phyloP scores from a whole-genome alignment of 1,284 basidiomycete genomes.

The Malassezia cuniculi region DNA sequence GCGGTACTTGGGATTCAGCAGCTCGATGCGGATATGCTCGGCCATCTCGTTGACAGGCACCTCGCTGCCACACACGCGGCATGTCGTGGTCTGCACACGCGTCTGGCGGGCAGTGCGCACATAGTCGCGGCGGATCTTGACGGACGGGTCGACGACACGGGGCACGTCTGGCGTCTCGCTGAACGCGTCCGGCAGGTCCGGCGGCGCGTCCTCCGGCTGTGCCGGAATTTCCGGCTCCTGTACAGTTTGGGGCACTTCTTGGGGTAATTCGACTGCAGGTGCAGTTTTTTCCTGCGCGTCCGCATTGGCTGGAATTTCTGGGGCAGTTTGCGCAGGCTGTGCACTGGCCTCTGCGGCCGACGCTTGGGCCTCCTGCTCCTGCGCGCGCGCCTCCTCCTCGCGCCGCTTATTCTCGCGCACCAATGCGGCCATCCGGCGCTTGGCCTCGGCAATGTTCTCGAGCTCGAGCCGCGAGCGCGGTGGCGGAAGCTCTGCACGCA shows the following conservation, averaged over 20 bases:
- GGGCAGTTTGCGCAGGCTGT: constrained; percentile 26
- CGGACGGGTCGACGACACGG: too few species aligned
- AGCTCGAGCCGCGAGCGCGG: constrained; percentile 90
- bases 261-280: too few species aligned
- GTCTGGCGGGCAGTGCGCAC: constrained; percentile 51
- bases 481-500: constrained; percentile 68
- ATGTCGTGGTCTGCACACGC: constrained; percentile 54
- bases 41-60: constrained; percentile 86
- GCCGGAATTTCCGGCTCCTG: too few species aligned
- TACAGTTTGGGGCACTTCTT: too few species aligned
- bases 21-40: constrained; percentile 95
- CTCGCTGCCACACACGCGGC: constrained; percentile 83
- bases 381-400: constrained; percentile 50
- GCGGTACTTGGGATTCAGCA: constrained; percentile 69
- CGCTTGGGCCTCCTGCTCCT: constrained; percentile 60
- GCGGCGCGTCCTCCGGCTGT: constrained; percentile 1
- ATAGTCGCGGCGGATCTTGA: constrained; percentile 79
- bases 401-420: constrained; percentile 77
- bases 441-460: constrained; percentile 87
- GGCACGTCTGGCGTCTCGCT: too few species aligned
- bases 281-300: too few species aligned
- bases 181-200: not conserved
- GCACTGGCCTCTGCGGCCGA: constrained; percentile 60
- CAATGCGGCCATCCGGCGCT: constrained; percentile 96
- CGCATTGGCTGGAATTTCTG: not conserved